Evolutionary conservation across 2,329 filamentous ascomycete species (phyloP), one percentile per base, ranked within the genome.

Genomic region (Penicillium corylophilum): DNA sequence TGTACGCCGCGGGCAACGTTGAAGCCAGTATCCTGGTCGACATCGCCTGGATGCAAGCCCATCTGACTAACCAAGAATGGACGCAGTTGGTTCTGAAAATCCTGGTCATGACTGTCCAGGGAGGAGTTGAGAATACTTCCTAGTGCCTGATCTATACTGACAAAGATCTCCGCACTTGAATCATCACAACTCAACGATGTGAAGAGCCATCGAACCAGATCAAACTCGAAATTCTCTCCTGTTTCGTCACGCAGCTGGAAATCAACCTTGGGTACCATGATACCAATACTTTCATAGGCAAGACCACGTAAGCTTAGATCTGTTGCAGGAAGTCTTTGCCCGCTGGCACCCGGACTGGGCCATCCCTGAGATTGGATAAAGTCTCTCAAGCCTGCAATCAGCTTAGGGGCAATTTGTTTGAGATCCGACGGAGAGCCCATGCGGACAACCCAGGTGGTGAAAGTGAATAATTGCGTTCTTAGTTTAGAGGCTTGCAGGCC

Each of bases 241-340:
- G 63, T 54, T 28, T 63, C 61, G 23, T 62, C 55, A 28, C 61
- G 59, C 5, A 60, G 43, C 36, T 59, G 56, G 39, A 70, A 71
- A 12, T 77, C 82, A 12, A 70, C 64, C 41, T 73, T 74, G 18
- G 73, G 69, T 0, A 88, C 85, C 22, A 97, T 73, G 13, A 94
- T 81, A 0, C 93, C 94, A 35, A 97, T 90, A 0, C 89, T 91
- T 69, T 97, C 93, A 69, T 96, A 97, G 1, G 88, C 91, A 64
- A 88, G 86, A 5, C 86, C 86, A 36, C 93, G 84, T 39, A 96
- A 77, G 3, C 82, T 80, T 48, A 86, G 75, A 48, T 86, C 83
- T 43, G 87, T 84, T 10, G 78, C 70, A 2, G 81, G 79, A 46
- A 79, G 69, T 57, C 83, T 81, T 46, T 83, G 77, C 41, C 78